Evolutionary conservation across 495 filamentous ascomycete genomes (phyloP).

Genomic region (Aspergillus heteromorphus): DNA sequence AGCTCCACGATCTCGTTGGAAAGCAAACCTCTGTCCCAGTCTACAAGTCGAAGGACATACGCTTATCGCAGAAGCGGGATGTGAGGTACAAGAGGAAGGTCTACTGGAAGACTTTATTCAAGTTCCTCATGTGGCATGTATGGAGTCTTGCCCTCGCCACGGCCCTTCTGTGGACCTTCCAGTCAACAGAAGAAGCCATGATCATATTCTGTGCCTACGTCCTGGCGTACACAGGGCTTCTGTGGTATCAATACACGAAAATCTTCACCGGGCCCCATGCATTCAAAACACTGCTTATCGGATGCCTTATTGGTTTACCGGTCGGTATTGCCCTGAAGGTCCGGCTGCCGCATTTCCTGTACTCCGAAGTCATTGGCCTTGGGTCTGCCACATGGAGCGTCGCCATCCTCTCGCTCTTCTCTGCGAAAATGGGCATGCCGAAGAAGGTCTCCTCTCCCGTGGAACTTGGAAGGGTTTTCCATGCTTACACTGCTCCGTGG

Average conservation of each 20-base stretch:
- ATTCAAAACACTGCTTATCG: constrained; percentile 44
- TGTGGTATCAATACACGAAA: constrained; percentile 58
- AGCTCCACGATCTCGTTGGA: constrained; percentile 47
- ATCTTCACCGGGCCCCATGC: constrained; percentile 54
- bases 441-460: constrained; percentile 36
- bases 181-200: constrained; percentile 32
- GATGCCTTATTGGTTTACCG: constrained; percentile 42
- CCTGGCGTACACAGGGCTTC: constrained; percentile 50
- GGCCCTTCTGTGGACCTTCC: constrained; percentile 51
- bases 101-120: constrained; percentile 50
- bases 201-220: constrained; percentile 51
- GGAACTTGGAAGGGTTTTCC: constrained; percentile 33
- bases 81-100: constrained; percentile 44
- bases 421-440: constrained; percentile 41
- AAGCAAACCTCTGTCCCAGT: constrained; percentile 27
- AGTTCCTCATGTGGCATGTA: constrained; percentile 50
- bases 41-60: constrained; percentile 33
- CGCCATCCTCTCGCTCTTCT: constrained; percentile 44
- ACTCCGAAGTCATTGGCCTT: constrained; percentile 47
- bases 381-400: constrained; percentile 50
- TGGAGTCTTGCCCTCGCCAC: constrained; percentile 51
- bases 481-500: constrained; percentile 43
- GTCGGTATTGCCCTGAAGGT: constrained; percentile 41
- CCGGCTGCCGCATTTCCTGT: constrained; percentile 33
- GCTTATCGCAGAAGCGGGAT: constrained; percentile 40